Evolutionary conservation across 805 yeast species (phyloP), one percentile per base, ranked within the genome.

Genomic region (Pichia insulana): DNA sequence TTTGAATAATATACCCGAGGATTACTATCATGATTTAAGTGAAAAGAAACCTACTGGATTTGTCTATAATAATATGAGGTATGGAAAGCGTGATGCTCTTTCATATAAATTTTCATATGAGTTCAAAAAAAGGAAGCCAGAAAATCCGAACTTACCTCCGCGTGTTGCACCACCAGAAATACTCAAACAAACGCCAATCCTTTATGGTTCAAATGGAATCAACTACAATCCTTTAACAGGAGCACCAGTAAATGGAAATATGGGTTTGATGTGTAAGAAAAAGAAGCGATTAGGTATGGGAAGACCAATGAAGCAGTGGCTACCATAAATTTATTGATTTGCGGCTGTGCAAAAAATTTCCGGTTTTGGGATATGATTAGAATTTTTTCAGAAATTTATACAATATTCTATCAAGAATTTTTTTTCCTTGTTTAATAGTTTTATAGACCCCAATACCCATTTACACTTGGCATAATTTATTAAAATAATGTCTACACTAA

Each of bases 401-500:
- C n/a, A n/a, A n/a, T n/a, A n/a, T n/a, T n/a, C n/a, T n/a, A n/a
- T n/a, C n/a, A n/a, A n/a, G n/a, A n/a, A n/a, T 33, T 37, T 30
- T 19, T 41, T 16, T 30, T 3, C 10, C 25, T 22, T 22, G 25
- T 22, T 22, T 22, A 22, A 12, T 27, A 26, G 18, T 25, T 41
- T 37, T 28, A 16, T 30, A 32, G 13, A 36, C 31, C 15, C n/a
- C 7, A 6, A 16, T 17, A 17, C 12, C 30, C 28, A 36, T 22
- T 34, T 25, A 25, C 3, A n/a, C n/a, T n/a, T n/a, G n/a, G n/a
- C n/a, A n/a, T 32, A 18, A 9, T 20, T 30, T 11, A 31, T 16
- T 15, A 32, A 20, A 12, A 47, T 12, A 32, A 89, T 90, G 97
- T 92, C 97, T 40, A 92, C 97, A 1, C 69, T 86, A 35, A 62